Evolutionary conservation across 345 rosid species (phyloP), one percentile per base, ranked within the genome.

Genomic region (Pugionium dolabratum): DNA sequence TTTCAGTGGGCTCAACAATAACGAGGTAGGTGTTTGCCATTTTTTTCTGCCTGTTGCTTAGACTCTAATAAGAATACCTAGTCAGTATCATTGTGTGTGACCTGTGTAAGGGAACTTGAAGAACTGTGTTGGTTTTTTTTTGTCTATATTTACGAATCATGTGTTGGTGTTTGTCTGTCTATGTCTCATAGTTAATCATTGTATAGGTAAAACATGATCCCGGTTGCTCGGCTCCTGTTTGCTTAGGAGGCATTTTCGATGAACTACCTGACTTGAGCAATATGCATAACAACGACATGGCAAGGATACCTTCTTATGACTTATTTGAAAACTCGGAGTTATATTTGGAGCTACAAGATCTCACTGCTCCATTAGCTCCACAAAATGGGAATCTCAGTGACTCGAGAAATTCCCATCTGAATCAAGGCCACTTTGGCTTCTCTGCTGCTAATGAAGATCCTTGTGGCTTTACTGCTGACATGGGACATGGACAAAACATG

Each of bases 261-360:
- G 65, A 54, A 4, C 50, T 67, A 40, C 49, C 65, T 34, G 78
- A 67, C 49, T 55, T 48, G 40, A 29, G 59, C 69, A 27, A 44
- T 28, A 50, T 65, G 59, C 47, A 63, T 27, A 48, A 47, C 75
- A 63, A 9, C 54, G 6, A 32, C 61, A 47, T 73, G 59, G 52
- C 53, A 74, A 27, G 45, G 50, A 6, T 59, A 40, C 44, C 59
- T 53, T 54, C 73, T 1, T 67, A n/a, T 47, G 77, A 67, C 66
- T 59, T n/a, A 25, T 4, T 74, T 27, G 73, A 74, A 33, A 61
- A 62, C 59, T 74, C 68, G 9, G 69, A 67, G 64, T 27, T 68
- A 4, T 74, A 11, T 54, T 54, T 74, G 9, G 73, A 74, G 54
- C 69, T 74, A 4, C 64, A 61, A 4, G 78, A 74, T 34, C 69